A percentile compares a stretch with the other conserved stretches of the same genome.
Conservation (phyloP, 495 filamentous ascomycete genomes). For the Lentithecium fluviatile region DNA sequence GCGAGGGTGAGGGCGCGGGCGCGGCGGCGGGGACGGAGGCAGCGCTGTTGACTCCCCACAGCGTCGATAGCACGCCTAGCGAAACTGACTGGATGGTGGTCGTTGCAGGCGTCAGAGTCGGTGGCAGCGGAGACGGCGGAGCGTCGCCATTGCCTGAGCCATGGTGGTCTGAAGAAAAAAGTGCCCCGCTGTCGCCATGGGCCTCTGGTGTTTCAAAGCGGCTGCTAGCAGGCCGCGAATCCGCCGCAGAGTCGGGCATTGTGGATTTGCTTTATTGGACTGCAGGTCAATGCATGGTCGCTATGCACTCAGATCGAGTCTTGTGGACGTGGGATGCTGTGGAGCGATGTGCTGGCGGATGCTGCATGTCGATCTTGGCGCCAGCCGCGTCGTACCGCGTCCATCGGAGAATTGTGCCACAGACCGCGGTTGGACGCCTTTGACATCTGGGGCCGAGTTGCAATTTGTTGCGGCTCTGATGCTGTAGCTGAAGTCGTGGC, state of each 20-base stretch:
- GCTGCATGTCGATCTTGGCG: conserved; percentile 12
- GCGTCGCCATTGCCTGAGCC: conserved; percentile 24
- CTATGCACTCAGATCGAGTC: conserved; percentile 22
- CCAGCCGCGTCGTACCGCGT: conserved; percentile 13
- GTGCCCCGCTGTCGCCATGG: conserved; percentile 4
- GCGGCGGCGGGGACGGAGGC: conserved; percentile 3
- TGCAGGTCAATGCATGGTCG: conserved; percentile 35
- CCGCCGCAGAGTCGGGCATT: conserved; percentile 29
- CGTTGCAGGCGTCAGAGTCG: conserved; percentile 31
- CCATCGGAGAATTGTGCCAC: conserved; percentile 27
- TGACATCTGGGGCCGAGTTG: conserved; percentile 10
- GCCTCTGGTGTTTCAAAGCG: conserved; percentile 19
- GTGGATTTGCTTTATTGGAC: conserved; percentile 30
- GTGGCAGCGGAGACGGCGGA: conserved; percentile 12
- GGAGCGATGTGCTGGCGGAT: conserved; percentile 14
- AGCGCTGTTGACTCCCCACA: conserved; percentile 25
- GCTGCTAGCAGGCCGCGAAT: conserved; percentile 15
- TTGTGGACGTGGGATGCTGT: conserved; percentile 33
- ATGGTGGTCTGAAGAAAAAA: conserved; percentile 13
- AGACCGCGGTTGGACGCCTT: conserved; percentile 6
- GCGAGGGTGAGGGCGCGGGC: not conserved
- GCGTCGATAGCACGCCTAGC: conserved; percentile 29
- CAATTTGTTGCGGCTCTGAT: not conserved
- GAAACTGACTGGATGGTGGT: conserved; percentile 30
- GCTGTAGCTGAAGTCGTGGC: too few species aligned